Percentiles rank a stretch among this genome's conserved stretches.
Conservation (phyloP, 1,139 yeast genomes). For the Debaryomyces singareniensis region DNA sequence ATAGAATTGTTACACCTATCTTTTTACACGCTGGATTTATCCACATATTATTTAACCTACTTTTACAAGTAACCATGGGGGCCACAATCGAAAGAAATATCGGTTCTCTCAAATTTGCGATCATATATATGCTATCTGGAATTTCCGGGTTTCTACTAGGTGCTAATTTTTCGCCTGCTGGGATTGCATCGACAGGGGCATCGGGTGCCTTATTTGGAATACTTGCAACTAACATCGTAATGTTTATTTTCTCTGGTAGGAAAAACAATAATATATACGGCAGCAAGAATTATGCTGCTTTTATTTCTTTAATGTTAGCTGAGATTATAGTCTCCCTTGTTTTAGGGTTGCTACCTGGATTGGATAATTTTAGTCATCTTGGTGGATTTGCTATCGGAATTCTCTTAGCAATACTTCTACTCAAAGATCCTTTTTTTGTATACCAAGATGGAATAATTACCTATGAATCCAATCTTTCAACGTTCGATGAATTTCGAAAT, state of each 20-base stretch:
- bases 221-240: slow-evolving; percentile 55
- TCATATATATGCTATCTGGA: slow-evolving; percentile 59
- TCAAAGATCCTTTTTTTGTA: slow-evolving; percentile 54
- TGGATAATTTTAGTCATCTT: slow-evolving; percentile 71
- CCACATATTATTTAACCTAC: slow-evolving; percentile 60
- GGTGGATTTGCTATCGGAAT: slow-evolving; percentile 72
- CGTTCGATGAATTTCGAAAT: slow-evolving; percentile 35
- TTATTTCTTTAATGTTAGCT: slow-evolving; percentile 42
- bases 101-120: slow-evolving; percentile 49
- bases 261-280: slow-evolving; percentile 40
- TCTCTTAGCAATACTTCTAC: slow-evolving; percentile 42
- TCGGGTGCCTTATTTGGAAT: slow-evolving; percentile 72
- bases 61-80: slow-evolving; percentile 60
- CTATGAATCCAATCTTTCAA: slow-evolving; percentile 27
- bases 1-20: slow-evolving; percentile 64
- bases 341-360: slow-evolving; percentile 65
- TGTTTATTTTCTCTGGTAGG: slow-evolving; percentile 51
- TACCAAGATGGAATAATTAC: slow-evolving; percentile 38
- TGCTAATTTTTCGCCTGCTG: slow-evolving; percentile 65
- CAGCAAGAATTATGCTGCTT: slow-evolving; percentile 36
- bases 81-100: slow-evolving; percentile 53
- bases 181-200: slow-evolving; percentile 68
- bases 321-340: slow-evolving; percentile 60
- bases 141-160: slow-evolving; percentile 66
- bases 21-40: slow-evolving; percentile 71